Base-by-base conservation (phyloP, 225 moss, liverwort and hornwort species). In the Anthoceros angustus region DNA sequence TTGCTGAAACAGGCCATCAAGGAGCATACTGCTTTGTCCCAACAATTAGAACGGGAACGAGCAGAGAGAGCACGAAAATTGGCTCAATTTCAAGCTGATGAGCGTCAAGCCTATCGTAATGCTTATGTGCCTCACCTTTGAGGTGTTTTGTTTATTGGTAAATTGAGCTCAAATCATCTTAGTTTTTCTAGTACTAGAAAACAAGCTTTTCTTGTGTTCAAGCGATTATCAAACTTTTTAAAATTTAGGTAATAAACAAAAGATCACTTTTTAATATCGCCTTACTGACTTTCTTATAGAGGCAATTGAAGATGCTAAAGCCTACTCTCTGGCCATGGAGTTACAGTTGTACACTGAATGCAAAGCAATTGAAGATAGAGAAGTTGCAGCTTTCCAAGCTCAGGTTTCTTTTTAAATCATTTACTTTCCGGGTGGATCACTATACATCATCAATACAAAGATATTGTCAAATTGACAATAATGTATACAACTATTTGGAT, bases 61-160 rank as follows among this genome's bases (percentile, higher is more conserved):
- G 67, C 65, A 64, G 45, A 65, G n/a, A 62, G 3, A 21, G 64
- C 41, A 20, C 25, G 80, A 46, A 79, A 86, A 23, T 40, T 74
- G 9, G 74, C 70, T 55, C 72, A 78, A 50, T 82, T 84, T 25
- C 66, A 83, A 42, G 73, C 77, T 9, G 77, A 78, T 62, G 79
- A 85, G 24, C 79, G 71, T 20, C 67, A 80, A 66, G 80, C 86
- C 18, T 78, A 85, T 68, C 18, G 90, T 87, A 80, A 32, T 16
- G 5, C 3, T 43, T 42, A 62, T n/a, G 25, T 26, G 26, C 61
- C 60, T 15, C 10, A 25, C 23, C 12, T 41, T 20, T 46, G 48
- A 63, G 61, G 15, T 42, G 23, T 25, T 25, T 21, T 64, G 63
- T 43, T 55, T 18, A 55, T 55, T 55, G 55, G 55, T 55, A 55